Percentiles rank a stretch among this genome's conserved stretches.
phyloP scores from a whole-genome alignment of 495 filamentous ascomycete species.

The Podospora pseudocomata region DNA sequence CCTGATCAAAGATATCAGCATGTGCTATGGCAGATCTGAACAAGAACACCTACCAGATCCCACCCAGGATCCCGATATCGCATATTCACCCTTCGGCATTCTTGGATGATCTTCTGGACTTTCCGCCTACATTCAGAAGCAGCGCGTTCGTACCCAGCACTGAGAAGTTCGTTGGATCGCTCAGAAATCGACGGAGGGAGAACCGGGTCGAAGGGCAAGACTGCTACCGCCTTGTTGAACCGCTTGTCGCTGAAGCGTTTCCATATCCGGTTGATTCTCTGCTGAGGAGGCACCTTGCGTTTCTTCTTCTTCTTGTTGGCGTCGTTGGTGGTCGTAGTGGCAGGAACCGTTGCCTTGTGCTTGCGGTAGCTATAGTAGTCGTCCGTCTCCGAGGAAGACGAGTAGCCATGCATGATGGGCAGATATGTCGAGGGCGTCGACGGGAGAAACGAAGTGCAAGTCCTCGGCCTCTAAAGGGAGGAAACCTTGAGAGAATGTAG shows the following conservation, averaged over 20 bases:
- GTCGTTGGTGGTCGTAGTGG: slow-evolving; percentile 22
- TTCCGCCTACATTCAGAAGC: slow-evolving; percentile 66
- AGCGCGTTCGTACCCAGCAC: slow-evolving; percentile 71
- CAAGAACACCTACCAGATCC: slow-evolving; percentile 58
- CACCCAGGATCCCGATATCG: slow-evolving; percentile 89
- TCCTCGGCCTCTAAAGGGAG: not conserved
- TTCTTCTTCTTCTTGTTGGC: slow-evolving; percentile 51
- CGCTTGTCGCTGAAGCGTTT: slow-evolving; percentile 65
- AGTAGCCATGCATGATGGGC: slow-evolving; percentile 38
- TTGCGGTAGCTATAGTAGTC: slow-evolving; percentile 35
- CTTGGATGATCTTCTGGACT: slow-evolving; percentile 81
- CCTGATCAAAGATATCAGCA: slow-evolving; percentile 29
- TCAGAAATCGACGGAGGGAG: slow-evolving; percentile 43
- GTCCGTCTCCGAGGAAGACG: slow-evolving; percentile 35
- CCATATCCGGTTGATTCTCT: slow-evolving; percentile 77
- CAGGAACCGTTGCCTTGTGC: slow-evolving; percentile 26
- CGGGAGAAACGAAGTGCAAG: not conserved
- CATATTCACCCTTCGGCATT: slow-evolving; percentile 81
- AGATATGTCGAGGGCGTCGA: slow-evolving; percentile 4
- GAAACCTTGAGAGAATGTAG: not conserved
- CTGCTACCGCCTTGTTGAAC: slow-evolving; percentile 46
- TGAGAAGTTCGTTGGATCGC: slow-evolving; percentile 46
- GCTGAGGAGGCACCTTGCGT: slow-evolving; percentile 65
- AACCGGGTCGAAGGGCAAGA: slow-evolving; percentile 49
- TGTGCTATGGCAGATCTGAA: slow-evolving; percentile 18